These are phyloP conservation scores for Bisporella sp. DNA, from an alignment of 2,329 filamentous ascomycete species.

Conservation along the genomic window DNA sequence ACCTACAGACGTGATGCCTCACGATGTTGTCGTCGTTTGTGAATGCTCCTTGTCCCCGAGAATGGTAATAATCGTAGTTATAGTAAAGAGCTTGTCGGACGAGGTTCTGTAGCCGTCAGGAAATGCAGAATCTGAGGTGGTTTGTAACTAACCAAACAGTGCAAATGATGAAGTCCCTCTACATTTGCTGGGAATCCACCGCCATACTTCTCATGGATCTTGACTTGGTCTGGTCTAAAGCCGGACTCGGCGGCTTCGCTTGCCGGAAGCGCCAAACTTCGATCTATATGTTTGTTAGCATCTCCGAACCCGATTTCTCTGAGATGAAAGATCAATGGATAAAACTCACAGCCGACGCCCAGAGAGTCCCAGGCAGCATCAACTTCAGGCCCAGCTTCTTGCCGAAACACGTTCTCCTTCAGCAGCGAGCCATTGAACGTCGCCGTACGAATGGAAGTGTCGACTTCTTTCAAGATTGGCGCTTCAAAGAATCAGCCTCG, in stretches of 20 bases:
- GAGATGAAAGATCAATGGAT: neutral
- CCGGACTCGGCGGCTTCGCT: neutral
- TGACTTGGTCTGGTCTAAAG: slow-evolving; percentile 37
- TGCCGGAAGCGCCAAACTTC: neutral
- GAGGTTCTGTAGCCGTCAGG: slow-evolving; percentile 31
- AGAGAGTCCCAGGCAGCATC: slow-evolving; percentile 45
- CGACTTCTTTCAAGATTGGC: slow-evolving; percentile 32
- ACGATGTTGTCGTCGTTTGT: slow-evolving; percentile 41
- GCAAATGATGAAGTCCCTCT: slow-evolving; percentile 40
- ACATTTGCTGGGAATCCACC: slow-evolving; percentile 43
- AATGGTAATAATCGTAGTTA: slow-evolving; percentile 45
- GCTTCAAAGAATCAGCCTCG: slow-evolving; percentile 14
- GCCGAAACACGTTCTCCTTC: slow-evolving; percentile 43
- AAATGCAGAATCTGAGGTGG: neutral
- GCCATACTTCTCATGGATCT: slow-evolving; percentile 42
- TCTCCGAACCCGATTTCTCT: neutral
- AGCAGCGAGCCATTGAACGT: slow-evolving; percentile 46
- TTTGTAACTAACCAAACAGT: slow-evolving; percentile 33
- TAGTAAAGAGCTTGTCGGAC: slow-evolving; percentile 44
- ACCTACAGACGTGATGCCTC: slow-evolving; percentile 42
- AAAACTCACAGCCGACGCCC: slow-evolving; percentile 39
- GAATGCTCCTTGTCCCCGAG: slow-evolving; percentile 38
- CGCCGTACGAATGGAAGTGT: slow-evolving; percentile 33
- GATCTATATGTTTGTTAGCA: neutral
- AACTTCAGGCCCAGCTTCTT: slow-evolving; percentile 38